Evolutionary conservation across 495 filamentous ascomycete genomes (phyloP).

Genomic region (Thozetella sp.): DNA sequence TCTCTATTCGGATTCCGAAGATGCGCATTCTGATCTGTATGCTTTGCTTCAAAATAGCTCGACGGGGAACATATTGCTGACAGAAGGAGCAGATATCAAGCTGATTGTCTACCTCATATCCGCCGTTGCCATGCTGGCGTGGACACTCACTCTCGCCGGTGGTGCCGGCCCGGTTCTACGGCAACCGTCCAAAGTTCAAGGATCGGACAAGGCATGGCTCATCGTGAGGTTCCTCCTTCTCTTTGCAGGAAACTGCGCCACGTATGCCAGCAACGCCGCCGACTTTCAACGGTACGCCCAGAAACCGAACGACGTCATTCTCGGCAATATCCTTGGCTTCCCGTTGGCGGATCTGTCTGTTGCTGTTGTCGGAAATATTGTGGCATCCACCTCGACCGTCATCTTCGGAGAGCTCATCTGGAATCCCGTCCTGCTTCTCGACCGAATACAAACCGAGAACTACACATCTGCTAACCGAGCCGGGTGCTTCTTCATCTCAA

Average conservation of each 20-base stretch:
- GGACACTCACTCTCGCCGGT: background rate
- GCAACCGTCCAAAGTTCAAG: background rate
- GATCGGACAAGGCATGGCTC: background rate
- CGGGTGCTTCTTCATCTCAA: background rate
- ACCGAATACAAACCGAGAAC: background rate
- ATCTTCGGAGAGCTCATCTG: background rate
- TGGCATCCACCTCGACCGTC: background rate
- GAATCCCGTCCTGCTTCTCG: background rate
- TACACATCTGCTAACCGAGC: background rate
- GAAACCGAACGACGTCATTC: background rate
- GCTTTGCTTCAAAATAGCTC: no score
- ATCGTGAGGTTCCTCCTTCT: background rate
- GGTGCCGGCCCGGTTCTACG: background rate
- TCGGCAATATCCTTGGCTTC: background rate
- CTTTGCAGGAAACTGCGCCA: background rate
- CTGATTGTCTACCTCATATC: background rate
- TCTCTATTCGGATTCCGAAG: no score
- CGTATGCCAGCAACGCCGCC: background rate
- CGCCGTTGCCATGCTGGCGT: background rate
- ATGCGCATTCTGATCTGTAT: no score
- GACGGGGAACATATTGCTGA: no score
- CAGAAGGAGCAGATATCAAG: background rate
- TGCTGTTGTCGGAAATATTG: background rate
- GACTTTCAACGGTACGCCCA: background rate
- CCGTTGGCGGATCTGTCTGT: background rate